phyloP scores from a whole-genome alignment of 2,329 filamentous ascomycete species.

The Verticillium tricorpus region DNA sequence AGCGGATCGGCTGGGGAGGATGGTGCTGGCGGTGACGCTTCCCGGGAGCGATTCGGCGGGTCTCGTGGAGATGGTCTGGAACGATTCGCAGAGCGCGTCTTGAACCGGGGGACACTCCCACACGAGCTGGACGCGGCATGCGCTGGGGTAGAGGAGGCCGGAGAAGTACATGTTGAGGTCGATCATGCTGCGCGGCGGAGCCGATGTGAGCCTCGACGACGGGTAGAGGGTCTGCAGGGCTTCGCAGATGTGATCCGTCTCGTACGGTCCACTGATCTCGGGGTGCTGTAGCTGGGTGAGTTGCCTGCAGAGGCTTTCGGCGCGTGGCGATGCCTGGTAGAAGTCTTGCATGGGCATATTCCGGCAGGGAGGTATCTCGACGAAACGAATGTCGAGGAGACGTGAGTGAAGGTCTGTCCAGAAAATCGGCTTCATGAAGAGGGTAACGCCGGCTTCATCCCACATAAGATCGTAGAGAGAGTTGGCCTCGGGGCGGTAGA shows the following conservation, averaged over 20 bases:
- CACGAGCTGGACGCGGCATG: slow-evolving; percentile 43
- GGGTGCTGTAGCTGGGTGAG: not conserved
- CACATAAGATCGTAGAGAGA: slow-evolving; percentile 51
- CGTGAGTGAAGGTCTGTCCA: slow-evolving; percentile 50
- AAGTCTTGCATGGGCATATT: slow-evolving; percentile 17
- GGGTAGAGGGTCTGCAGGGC: slow-evolving; percentile 38
- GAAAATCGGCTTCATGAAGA: slow-evolving; percentile 48
- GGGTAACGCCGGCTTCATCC: slow-evolving; percentile 38
- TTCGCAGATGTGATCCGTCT: not conserved
- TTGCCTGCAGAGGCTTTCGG: not conserved
- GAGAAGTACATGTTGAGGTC: slow-evolving; percentile 48
- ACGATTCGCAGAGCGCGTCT: slow-evolving; percentile 18
- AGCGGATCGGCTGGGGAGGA: not conserved
- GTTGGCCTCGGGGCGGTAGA: slow-evolving; percentile 36
- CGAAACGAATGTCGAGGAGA: slow-evolving; percentile 43
- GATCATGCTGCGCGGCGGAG: slow-evolving; percentile 7
- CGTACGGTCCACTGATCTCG: not conserved
- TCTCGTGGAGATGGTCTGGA: slow-evolving; percentile 31
- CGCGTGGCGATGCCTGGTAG: not conserved
- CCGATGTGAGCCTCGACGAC: not conserved
- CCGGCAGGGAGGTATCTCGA: slow-evolving; percentile 34
- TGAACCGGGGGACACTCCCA: slow-evolving; percentile 35
- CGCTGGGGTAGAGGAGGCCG: slow-evolving; percentile 35
- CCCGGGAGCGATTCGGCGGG: slow-evolving; percentile 22
- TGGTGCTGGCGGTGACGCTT: not conserved